A percentile compares a stretch with the other conserved stretches of the same genome.
These are phyloP conservation scores for Jamesozyma jinghongensis DNA, from an alignment of 805 yeast species.

Conservation along the genomic window DNA sequence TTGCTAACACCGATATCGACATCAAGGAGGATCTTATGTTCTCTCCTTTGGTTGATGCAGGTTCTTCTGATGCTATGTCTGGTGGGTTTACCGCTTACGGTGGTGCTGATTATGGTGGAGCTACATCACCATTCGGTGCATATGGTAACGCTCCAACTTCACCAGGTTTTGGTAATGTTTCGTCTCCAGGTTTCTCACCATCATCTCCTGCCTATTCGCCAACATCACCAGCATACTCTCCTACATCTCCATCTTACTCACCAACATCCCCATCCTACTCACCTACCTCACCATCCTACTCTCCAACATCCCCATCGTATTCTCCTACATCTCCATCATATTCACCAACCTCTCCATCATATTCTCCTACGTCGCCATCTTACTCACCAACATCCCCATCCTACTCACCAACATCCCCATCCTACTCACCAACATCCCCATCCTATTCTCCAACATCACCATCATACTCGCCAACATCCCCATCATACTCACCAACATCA, in stretches of 20 bases:
- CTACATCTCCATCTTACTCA: constrained; percentile 69
- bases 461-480: constrained; percentile 53
- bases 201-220: constrained; percentile 75
- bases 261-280: constrained; percentile 64
- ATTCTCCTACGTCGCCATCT: constrained; percentile 69
- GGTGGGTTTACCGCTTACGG: constrained; percentile 89
- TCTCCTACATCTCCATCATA: constrained; percentile 69
- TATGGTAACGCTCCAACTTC: constrained; percentile 50
- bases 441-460: constrained; percentile 67
- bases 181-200: constrained; percentile 63
- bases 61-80: constrained; percentile 59
- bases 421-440: constrained; percentile 70
- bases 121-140: constrained; percentile 43
- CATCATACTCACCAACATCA: constrained; percentile 60
- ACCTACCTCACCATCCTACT: constrained; percentile 73
- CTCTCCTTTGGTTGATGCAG: constrained; percentile 88
- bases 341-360: constrained; percentile 64
- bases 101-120: constrained; percentile 59
- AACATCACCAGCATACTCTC: constrained; percentile 72
- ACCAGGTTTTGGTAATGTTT: constrained; percentile 47
- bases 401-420: constrained; percentile 71
- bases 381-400: constrained; percentile 65
- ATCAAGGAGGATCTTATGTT: constrained; percentile 70
- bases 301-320: constrained; percentile 75
- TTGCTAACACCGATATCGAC: constrained; percentile 52